phyloP scores from a whole-genome alignment of 805 yeast genomes.

The Crinitomyces ghanaensis region DNA sequence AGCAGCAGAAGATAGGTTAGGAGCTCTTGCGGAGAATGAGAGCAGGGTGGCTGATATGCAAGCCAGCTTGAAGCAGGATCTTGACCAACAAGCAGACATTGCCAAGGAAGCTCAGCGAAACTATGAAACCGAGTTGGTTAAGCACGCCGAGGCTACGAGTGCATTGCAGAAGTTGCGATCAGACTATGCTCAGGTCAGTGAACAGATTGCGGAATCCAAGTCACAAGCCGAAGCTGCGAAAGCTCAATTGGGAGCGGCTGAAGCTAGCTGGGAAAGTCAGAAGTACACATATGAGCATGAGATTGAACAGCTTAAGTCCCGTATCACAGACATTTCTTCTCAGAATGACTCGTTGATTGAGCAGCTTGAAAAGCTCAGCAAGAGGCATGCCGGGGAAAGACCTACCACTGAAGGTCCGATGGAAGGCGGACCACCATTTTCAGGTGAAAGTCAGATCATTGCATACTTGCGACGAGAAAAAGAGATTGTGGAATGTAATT shows the following conservation, averaged over 20 bases:
- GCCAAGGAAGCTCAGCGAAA: constrained; percentile 41
- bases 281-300: constrained; percentile 35
- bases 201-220: constrained; percentile 18
- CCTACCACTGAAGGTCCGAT: constrained; percentile 16
- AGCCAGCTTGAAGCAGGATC: constrained; percentile 25
- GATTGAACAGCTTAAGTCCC: constrained; percentile 33
- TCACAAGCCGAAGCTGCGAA: constrained; percentile 25
- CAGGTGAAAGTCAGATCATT: constrained; percentile 35
- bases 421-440: constrained; percentile 7
- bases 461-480: constrained; percentile 60
- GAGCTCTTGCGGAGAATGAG: constrained; percentile 19
- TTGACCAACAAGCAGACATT: constrained; percentile 35
- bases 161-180: constrained; percentile 31
- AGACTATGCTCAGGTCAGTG: constrained; percentile 25
- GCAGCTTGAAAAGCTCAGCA: constrained; percentile 42
- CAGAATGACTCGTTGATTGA: constrained; percentile 60
- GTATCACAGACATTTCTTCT: constrained; percentile 45
- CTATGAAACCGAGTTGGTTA: constrained; percentile 44
- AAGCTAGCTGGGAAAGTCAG: constrained; percentile 37
- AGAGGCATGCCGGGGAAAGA: constrained; percentile 12
- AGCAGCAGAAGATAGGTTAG: constrained; percentile 9
- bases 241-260: constrained; percentile 26
- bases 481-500: constrained; percentile 53
- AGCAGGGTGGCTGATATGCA: constrained; percentile 23
- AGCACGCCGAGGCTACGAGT: constrained; percentile 41